A percentile compares a stretch with the other conserved stretches of the same genome.
phyloP scores from a whole-genome alignment of 169 alveolate species.

The Perkinsus marinus region DNA sequence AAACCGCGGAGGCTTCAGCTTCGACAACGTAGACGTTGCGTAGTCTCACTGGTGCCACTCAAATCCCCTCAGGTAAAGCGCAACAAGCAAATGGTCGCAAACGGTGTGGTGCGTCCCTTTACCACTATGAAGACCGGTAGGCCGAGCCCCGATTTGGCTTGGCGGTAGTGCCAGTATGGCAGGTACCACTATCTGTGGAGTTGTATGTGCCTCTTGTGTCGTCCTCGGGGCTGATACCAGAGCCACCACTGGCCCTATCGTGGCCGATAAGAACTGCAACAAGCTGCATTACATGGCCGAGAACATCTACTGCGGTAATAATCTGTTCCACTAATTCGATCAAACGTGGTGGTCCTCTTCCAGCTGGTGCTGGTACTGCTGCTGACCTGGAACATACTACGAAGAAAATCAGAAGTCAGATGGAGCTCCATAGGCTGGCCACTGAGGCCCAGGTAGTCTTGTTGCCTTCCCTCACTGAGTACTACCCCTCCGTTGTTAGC shows the following conservation, averaged over 20 bases:
- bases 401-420: slow-evolving; percentile 61
- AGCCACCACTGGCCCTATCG: slow-evolving; percentile 90
- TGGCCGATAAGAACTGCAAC: slow-evolving; percentile 86
- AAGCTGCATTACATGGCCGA: slow-evolving; percentile 87
- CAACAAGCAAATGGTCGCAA: not conserved
- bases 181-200: slow-evolving; percentile 93
- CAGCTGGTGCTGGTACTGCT: slow-evolving; percentile 94
- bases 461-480: no score
- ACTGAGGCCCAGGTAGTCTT: slow-evolving; percentile 47
- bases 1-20: not conserved
- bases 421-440: slow-evolving; percentile 80
- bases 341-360: not conserved
- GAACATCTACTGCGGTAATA: slow-evolving; percentile 59
- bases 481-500: slow-evolving; percentile 24
- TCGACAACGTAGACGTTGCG: not conserved
- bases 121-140: not conserved
- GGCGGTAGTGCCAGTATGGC: not conserved
- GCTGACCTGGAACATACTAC: slow-evolving; percentile 90
- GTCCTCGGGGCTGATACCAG: slow-evolving; percentile 93
- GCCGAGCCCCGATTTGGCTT: not conserved
- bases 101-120: not conserved
- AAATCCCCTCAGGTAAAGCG: not conserved
- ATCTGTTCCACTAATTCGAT: not conserved
- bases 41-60: not conserved
- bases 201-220: slow-evolving; percentile 78